These are phyloP conservation scores for Yamadazyma songkhlaensis DNA, from an alignment of 1,139 yeast species.

Conservation along the genomic window DNA sequence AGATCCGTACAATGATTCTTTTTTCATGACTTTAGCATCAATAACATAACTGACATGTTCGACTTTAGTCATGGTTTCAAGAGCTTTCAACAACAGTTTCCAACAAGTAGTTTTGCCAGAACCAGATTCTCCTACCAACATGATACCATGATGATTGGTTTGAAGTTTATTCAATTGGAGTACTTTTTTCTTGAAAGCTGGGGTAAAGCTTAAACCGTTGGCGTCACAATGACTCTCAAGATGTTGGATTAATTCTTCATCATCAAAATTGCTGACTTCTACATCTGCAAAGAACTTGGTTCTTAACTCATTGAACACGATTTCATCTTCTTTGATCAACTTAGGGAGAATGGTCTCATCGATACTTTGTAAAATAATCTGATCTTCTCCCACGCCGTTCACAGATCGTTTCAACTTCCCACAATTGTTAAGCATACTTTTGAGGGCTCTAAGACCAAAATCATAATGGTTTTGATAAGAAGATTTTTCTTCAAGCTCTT, in stretches of 20 bases:
- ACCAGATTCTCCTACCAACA: constrained; percentile 77
- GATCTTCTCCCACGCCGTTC: constrained; percentile 8
- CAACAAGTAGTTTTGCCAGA: constrained; percentile 68
- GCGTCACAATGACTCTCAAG: constrained; percentile 11
- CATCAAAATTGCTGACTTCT: constrained; percentile 15
- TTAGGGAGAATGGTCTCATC: constrained; percentile 65
- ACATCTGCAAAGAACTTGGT: constrained; percentile 23
- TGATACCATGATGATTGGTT: constrained; percentile 72
- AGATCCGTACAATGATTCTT: constrained; percentile 66
- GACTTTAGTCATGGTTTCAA: constrained; percentile 30
- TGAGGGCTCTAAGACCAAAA: constrained; percentile 82
- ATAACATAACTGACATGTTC: constrained; percentile 48
- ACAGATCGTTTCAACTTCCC: constrained; percentile 45
- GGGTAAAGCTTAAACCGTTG: constrained; percentile 25
- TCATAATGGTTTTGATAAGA: constrained; percentile 77
- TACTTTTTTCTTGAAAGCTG: constrained; percentile 54
- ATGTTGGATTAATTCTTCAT: constrained; percentile 13
- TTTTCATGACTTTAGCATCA: constrained; percentile 74
- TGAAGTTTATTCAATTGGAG: constrained; percentile 64
- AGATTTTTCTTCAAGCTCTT: constrained; percentile 31
- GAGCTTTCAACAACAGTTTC: constrained; percentile 45
- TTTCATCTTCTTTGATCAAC: constrained; percentile 51
- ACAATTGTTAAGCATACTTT: constrained; percentile 59
- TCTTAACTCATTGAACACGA: constrained; percentile 30
- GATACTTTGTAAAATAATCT: constrained; percentile 52